A percentile compares a stretch with the other conserved stretches of the same genome.
Conservation (phyloP, 2,329 filamentous ascomycete genomes). For the Epicoccum nigrum region DNA sequence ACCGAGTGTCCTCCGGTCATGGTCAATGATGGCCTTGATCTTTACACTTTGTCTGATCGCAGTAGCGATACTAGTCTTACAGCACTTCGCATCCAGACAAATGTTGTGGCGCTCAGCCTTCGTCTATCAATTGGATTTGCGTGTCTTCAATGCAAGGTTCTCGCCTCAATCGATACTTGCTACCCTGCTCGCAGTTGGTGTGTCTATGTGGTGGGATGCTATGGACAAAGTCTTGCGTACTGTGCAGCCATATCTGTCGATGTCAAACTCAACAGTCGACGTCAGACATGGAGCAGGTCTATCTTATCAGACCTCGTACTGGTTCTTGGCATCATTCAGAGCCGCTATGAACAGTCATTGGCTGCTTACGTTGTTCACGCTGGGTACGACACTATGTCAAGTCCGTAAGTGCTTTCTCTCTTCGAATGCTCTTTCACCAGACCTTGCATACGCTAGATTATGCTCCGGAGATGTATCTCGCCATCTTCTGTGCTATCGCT, state of each 20-base stretch:
- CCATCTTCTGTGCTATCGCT: no score
- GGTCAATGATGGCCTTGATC: not conserved
- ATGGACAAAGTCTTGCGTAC: slow-evolving; percentile 25
- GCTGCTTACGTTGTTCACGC: slow-evolving; percentile 2
- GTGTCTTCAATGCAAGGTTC: slow-evolving; percentile 12
- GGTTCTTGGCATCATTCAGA: slow-evolving; percentile 23
- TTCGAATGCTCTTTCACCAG: no score
- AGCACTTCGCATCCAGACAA: slow-evolving; percentile 7
- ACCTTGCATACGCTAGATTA: no score
- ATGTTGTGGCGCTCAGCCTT: slow-evolving; percentile 18
- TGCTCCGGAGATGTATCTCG: no score
- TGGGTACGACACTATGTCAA: slow-evolving; percentile 11
- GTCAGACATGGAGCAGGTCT: slow-evolving; percentile 17
- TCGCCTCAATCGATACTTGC: slow-evolving; percentile 27
- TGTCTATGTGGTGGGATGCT: slow-evolving; percentile 29
- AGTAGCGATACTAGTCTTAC: slow-evolving; percentile 13
- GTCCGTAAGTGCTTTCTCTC: not conserved
- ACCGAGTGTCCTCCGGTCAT: slow-evolving; percentile 11
- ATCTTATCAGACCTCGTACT: slow-evolving; percentile 28
- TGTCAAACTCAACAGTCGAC: slow-evolving; percentile 17
- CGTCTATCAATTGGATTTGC: slow-evolving; percentile 15
- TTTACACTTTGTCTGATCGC: slow-evolving; percentile 6
- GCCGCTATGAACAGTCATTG: not conserved
- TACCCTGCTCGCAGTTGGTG: slow-evolving; percentile 20
- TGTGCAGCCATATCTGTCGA: slow-evolving; percentile 27